Base-by-base conservation (phyloP, 331 rosid genomes). In the Malus hybrid region DNA sequence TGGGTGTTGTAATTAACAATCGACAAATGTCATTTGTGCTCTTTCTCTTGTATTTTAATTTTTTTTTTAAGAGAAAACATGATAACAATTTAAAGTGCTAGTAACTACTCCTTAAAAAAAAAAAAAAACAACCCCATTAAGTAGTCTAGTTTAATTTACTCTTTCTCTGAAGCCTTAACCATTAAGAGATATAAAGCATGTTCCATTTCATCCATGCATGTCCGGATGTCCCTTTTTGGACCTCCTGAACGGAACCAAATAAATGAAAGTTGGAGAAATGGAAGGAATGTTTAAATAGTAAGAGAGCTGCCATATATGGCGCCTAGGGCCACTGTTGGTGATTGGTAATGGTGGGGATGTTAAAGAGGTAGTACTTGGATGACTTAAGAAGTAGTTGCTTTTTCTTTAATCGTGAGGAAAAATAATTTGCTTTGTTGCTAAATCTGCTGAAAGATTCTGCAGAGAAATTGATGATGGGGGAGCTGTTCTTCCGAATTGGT, bases 371-470 rank as follows among this genome's bases (percentile, higher is more conserved):
- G 28, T 15, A 42, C 46, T 42, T 46, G 34, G 61, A 33, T n/a
- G 36, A 16, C 2, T 7, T 60, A 20, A 52, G 24, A 6, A 66
- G 29, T 0, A 19, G 10, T 5, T 19, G 10, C 52, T 34, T 66
- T 34, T 66, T 29, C 52, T 13, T 18, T 32, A 65, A 32, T 65
- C 20, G 64, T 4, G 6, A 62, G 67, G 24, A 46, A 63, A 42
- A 8, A 32, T 64, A 27, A 59, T 29, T 29, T 56, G 42, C 70
- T 28, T 7, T 14, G 36, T 62, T 61, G 62, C 66, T 18, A 3
- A 8, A 69, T 77, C 65, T 48, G 71, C 71, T 14, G 24, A 61
- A 77, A 62, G 44, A 70, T 69, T 69, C 55, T 28, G 70, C 52
- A 66, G 31, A 34, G 2, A n/a, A 22, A 34, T 14, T 48, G 16